Conservation (phyloP, 176 grass and related monocot genomes). For the Tuctoria greenei region DNA sequence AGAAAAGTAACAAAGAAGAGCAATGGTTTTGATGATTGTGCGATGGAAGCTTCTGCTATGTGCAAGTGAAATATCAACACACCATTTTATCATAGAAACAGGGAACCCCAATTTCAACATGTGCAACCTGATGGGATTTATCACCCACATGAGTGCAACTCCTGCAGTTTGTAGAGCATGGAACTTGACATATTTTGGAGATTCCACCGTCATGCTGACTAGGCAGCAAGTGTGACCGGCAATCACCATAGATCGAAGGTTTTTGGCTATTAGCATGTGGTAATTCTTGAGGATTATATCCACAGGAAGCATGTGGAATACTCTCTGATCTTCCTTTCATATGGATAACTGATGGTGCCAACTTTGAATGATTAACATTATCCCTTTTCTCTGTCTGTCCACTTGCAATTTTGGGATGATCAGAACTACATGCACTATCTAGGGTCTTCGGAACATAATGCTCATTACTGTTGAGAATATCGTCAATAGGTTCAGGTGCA, state of each 20-base stretch:
- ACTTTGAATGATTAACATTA: constrained; percentile 35
- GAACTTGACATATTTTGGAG: constrained; percentile 30
- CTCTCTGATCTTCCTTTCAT: constrained; percentile 34
- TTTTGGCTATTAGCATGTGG: constrained; percentile 28
- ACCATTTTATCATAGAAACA: constrained; percentile 43
- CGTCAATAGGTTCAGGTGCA: constrained; percentile 47
- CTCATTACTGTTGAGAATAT: constrained; percentile 69
- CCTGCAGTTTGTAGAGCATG: constrained; percentile 45
- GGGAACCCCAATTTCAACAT: constrained; percentile 25
- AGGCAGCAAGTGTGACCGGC: not conserved
- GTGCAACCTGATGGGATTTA: constrained; percentile 40
- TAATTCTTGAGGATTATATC: constrained; percentile 30
- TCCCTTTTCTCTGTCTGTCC: constrained; percentile 29
- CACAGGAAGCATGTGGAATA: constrained; percentile 29
- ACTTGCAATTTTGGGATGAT: constrained; percentile 39
- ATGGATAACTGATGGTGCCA: constrained; percentile 26
- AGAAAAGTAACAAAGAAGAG: constrained; percentile 5
- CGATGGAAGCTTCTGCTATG: constrained; percentile 9
- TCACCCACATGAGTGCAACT: constrained; percentile 17
- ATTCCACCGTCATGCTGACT: constrained; percentile 39
- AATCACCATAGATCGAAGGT: constrained; percentile 42
- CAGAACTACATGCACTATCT: constrained; percentile 43
- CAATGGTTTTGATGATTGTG: not conserved
- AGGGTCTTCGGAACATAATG: constrained; percentile 52
- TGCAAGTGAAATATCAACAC: constrained; percentile 22